Base-by-base conservation (phyloP, 352 stramenopile genomes). In the Globisporangium recalcitrans region DNA sequence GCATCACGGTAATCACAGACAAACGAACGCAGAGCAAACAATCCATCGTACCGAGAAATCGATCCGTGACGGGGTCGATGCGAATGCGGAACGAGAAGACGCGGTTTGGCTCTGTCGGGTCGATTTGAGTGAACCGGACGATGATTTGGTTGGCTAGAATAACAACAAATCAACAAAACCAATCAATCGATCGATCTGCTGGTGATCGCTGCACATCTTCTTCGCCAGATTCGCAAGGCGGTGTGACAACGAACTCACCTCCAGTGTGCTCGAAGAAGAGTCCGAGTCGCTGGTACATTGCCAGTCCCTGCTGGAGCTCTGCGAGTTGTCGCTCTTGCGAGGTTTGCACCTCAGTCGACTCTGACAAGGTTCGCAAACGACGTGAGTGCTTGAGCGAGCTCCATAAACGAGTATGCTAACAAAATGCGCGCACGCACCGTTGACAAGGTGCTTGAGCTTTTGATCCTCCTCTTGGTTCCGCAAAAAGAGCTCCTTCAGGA, bases 31-130 rank as follows among this genome's bases (percentile, higher is more conserved):
- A 3, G 24, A 51, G 2, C 16, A 22, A 31, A 4, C 6, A 1
- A n/a, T n/a, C n/a, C 8, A 21, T 46, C 64, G 48, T 53, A 91
- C 83, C 80, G 49, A 90, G 73, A 62, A 87, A 91, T 54, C 60
- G 63, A 60, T 91, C 80, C 0, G 67, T 76, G 16, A 77, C 71
- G 3, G 75, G 48, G 27, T 90, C 71, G 26, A 93, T 87, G 49
- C 79, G 81, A 53, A 93, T 82, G 5, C 72, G 70, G 62, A 91
- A 93, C 7, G 72, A 86, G 62, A 91, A 93, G 53, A 80, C 80
- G 29, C 84, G 80, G 55, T 62, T 62, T 16, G 73, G 77, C 32
- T 83, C 69, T n/a, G 73, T 58, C 2, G 66, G 58, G 63, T 93
- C 80, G 56, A 93, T 80, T 48, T 91, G 82, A 26, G 77, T 89